Base-by-base conservation (phyloP, 2,329 filamentous ascomycete genomes). In the Ciborinia camelliae region DNA sequence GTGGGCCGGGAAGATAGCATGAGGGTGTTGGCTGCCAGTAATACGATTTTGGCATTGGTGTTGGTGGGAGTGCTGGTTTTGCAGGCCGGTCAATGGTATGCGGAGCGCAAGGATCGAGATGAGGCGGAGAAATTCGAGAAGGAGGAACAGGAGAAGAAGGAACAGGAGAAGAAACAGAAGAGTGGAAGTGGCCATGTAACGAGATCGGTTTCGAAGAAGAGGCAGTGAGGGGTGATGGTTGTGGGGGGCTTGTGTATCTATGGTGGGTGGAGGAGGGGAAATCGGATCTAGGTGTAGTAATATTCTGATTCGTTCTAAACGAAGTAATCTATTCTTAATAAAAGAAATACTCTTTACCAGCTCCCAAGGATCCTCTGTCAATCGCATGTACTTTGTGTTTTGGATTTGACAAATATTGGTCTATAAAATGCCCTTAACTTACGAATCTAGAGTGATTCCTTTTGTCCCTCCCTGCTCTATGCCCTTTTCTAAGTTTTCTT, bases 11-110 rank as follows among this genome's bases (percentile, higher is more conserved):
- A 97, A 79, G 95, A 99, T 76, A 94, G 88, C 73, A 80, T 99
- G 72, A 90, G 91, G 80, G 94, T 99, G 20, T 81, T 98, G 73
- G 87, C 92, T 39, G 95, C 95, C 9, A 97, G 92, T 77, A 97
- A 99, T 79, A 98, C 95, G 3, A 99, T 99, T 75, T 79, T 98
- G 65, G 95, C 94, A 43, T 84, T 99, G 52, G 92, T 99, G 37
- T 79, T 99, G 62, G 88, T 98, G 3, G 95, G 95, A 6, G 91
- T 99, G 12, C 77, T 99, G 69, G 91, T 97, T 41, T 79, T 99
- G 74, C 95, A 99, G 85, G 92, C 92, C 26, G 95, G 95, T 14
- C 92, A 98, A 83, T 98, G 94, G 95, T 99, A 99, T 80, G 95
- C 95, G 32, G 93, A 98, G 84, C 85, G 91, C 75, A 96, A 96